Conservation (phyloP, 1,284 basidiomycete species). For the Sanguinoderma infundibulare region DNA sequence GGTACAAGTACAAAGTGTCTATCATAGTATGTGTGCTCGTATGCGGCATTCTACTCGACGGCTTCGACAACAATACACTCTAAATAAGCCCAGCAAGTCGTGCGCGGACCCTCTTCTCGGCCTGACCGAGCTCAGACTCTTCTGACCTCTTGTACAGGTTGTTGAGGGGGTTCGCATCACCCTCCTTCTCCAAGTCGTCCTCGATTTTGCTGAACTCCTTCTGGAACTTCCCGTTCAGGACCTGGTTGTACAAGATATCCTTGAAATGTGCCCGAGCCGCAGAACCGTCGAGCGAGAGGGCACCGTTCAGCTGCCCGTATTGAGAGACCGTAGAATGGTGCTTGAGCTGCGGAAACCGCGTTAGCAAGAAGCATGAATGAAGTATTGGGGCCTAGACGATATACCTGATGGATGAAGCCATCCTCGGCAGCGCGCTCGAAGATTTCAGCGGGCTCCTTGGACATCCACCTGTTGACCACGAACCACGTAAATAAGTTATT, state of each 20-base stretch:
- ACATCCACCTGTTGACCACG: constrained; percentile 61
- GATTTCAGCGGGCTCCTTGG: constrained; percentile 73
- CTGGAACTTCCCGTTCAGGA: constrained; percentile 65
- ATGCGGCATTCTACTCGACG: neutral
- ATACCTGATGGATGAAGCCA: constrained; percentile 61
- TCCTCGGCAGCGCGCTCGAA: constrained; percentile 72
- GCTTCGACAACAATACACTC: neutral
- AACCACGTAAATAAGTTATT: neutral
- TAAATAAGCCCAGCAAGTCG: constrained; percentile 50
- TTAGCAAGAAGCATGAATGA: neutral
- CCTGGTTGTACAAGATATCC: constrained; percentile 61
- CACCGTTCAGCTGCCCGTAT: constrained; percentile 63
- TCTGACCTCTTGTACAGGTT: constrained; percentile 55
- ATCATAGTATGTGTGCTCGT: neutral
- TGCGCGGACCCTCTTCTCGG: constrained; percentile 60
- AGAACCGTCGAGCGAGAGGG: constrained; percentile 57
- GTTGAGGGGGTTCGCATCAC: constrained; percentile 58
- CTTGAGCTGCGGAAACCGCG: constrained; percentile 48
- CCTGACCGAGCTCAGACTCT: constrained; percentile 57
- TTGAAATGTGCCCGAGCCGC: constrained; percentile 56
- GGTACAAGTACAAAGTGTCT: constrained; percentile 10
- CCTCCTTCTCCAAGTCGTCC: constrained; percentile 62
- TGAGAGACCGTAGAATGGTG: constrained; percentile 67
- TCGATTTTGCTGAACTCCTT: constrained; percentile 60
- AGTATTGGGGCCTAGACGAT: neutral